Evolutionary conservation across 23 red algal genomes (phyloP).

Genomic region (Porphyridium purpureum): DNA sequence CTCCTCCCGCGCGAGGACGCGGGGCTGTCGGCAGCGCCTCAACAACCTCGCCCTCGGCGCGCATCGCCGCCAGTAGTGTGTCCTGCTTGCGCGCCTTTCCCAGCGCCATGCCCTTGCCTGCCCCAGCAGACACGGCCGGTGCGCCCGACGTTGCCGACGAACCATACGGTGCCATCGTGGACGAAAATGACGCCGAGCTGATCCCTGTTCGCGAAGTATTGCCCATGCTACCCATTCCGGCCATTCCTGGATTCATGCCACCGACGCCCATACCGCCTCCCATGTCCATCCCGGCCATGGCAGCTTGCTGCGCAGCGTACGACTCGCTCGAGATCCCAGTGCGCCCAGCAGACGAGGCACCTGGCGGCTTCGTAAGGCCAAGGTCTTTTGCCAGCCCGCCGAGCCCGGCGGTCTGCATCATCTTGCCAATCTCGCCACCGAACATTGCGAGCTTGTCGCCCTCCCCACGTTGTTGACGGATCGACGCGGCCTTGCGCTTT

Average conservation of each 20-base stretch:
- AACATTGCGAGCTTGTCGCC: conserved; percentile 44
- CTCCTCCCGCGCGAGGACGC: conserved; percentile 25
- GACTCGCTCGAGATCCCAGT: conserved; percentile 29
- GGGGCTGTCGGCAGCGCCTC: conserved; percentile 37
- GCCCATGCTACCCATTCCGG: conserved; percentile 2
- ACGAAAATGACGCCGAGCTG: no score
- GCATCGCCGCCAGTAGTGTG: conserved; percentile 53
- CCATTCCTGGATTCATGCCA: conserved; percentile 7
- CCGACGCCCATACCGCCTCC: conserved; percentile 1
- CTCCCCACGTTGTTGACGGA: conserved; percentile 32
- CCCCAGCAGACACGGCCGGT: conserved; percentile 23
- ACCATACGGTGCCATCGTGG: no score
- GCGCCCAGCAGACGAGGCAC: conserved; percentile 20
- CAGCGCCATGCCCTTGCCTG: conserved; percentile 60
- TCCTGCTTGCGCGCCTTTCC: conserved; percentile 49
- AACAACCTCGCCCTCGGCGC: conserved; percentile 69
- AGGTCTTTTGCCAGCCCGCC: conserved; percentile 46
- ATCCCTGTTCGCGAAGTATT: no score
- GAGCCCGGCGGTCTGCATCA: conserved; percentile 44
- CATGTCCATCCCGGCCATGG: background rate
- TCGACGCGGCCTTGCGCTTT: conserved; percentile 49
- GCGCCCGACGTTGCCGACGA: no score
- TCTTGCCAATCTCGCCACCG: conserved; percentile 44
- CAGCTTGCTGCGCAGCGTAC: no score
- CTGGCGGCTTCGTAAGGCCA: conserved; percentile 20